Percentiles rank a stretch among this genome's conserved stretches.
These are phyloP conservation scores for Aspergillus terreus DNA, from an alignment of 2,329 filamentous ascomycete species.

Conservation along the genomic window DNA sequence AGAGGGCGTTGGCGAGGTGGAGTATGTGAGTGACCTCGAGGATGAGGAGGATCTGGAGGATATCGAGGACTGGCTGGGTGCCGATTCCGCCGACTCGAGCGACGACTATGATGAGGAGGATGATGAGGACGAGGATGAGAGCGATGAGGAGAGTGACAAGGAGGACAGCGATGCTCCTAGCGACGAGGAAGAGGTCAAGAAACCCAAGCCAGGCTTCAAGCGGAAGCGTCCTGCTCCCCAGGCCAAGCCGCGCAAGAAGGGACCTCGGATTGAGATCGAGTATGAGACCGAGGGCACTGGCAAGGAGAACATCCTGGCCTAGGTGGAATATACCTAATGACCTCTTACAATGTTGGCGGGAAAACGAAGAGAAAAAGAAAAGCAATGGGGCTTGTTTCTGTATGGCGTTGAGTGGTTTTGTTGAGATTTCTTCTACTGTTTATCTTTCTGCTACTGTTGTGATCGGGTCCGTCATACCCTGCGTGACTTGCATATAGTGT, in stretches of 20 bases:
- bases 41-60: constrained; percentile 83
- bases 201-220: constrained; percentile 48
- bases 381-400: constrained; percentile 18
- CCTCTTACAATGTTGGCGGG: not conserved
- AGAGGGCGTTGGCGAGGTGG: constrained; percentile 71
- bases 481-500: constrained; percentile 10
- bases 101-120: constrained; percentile 48
- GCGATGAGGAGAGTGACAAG: constrained; percentile 32
- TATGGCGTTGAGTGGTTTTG: constrained; percentile 29
- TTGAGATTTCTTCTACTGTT: constrained; percentile 3
- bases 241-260: constrained; percentile 58
- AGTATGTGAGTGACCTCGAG: constrained; percentile 90
- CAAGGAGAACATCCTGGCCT: constrained; percentile 46
- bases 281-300: constrained; percentile 68
- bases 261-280: constrained; percentile 69
- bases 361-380: constrained; percentile 14
- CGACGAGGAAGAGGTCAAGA: constrained; percentile 41
- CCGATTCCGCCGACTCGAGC: constrained; percentile 55
- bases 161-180: constrained; percentile 28
- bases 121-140: constrained; percentile 49
- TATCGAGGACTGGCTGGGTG: constrained; percentile 93
- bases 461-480: constrained; percentile 34
- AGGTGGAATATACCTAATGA: not conserved
- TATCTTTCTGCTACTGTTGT: constrained; percentile 10
- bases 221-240: constrained; percentile 54